phyloP scores from a whole-genome alignment of 2,329 filamentous ascomycete genomes.

The Cryphonectria radicalis region DNA sequence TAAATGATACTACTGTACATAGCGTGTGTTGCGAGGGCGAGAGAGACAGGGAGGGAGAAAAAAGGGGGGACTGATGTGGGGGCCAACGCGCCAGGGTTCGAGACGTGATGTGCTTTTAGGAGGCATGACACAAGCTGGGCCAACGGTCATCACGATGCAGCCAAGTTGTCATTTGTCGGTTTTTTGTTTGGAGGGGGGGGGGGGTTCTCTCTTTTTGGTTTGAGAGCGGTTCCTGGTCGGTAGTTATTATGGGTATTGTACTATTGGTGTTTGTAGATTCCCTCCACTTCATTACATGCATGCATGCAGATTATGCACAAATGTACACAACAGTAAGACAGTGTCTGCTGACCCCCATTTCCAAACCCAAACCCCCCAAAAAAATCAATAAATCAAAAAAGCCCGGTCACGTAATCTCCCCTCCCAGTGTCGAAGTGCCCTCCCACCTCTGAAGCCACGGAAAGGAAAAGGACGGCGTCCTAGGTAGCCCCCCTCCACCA shows the following conservation, averaged over 20 bases:
- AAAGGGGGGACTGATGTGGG: background rate
- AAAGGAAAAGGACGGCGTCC: constrained; percentile 16
- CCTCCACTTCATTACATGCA: background rate
- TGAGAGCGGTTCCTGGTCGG: too few relatives aligned
- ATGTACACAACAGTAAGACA: background rate
- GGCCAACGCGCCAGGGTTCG: background rate
- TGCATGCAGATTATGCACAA: background rate
- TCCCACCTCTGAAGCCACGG: constrained; percentile 29
- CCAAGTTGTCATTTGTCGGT: background rate
- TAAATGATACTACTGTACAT: too few relatives aligned
- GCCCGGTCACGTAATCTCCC: constrained; percentile 15
- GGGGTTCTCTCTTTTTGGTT: too few relatives aligned
- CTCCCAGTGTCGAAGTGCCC: background rate
- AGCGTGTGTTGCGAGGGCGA: background rate
- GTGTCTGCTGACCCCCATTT: background rate
- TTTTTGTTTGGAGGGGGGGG: too few relatives aligned
- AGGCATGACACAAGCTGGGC: constrained; percentile 10
- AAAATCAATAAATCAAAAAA: too few relatives aligned
- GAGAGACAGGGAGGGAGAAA: background rate
- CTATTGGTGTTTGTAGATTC: background rate
- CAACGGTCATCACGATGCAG: background rate
- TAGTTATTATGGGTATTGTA: background rate
- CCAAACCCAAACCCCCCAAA: too few relatives aligned
- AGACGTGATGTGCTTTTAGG: constrained; percentile 12
- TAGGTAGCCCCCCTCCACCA: background rate